Conservation (phyloP, 192 early-diverging fungal species). For the Mortierella claussenii region DNA sequence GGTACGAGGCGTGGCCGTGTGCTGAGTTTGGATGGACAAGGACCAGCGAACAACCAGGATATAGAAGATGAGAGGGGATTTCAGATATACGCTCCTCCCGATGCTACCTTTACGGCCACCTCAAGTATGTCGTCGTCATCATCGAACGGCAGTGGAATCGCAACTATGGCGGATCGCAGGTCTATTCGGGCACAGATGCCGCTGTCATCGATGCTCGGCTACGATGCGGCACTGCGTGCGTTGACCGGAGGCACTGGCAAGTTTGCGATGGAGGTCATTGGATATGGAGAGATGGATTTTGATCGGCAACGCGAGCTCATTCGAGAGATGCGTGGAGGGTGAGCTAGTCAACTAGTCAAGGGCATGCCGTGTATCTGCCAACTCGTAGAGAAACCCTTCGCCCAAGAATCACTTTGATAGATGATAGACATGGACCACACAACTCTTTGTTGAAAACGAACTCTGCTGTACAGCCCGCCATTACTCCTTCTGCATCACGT, state of each 20-base stretch:
- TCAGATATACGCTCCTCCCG: conserved; percentile 61
- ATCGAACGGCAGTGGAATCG: not conserved
- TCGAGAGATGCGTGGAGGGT: conserved; percentile 63
- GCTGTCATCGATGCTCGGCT: conserved; percentile 86
- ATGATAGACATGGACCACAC: too few species aligned
- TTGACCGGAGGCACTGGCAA: conserved; percentile 87
- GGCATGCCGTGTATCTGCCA: too few species aligned
- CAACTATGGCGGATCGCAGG: conserved; percentile 48
- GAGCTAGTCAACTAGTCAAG: not conserved
- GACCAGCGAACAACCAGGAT: conserved; percentile 24
- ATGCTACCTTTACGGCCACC: conserved; percentile 35
- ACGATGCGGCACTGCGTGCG: conserved; percentile 82
- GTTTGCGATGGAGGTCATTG: conserved; percentile 86
- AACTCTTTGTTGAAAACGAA: too few species aligned
- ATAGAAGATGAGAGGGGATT: conserved; percentile 51
- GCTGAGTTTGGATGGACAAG: conserved; percentile 60
- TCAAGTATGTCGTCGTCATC: not conserved
- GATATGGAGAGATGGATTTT: conserved; percentile 80
- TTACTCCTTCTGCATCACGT: too few species aligned
- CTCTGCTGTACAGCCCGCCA: too few species aligned
- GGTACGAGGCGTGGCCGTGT: conserved; percentile 81
- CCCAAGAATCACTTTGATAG: too few species aligned
- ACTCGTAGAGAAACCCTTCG: too few species aligned
- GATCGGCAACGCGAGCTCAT: conserved; percentile 79
- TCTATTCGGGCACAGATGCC: conserved; percentile 76